These are phyloP conservation scores for Hysterangium stoloniferum DNA, from an alignment of 768 basidiomycete species.

Conservation along the genomic window DNA sequence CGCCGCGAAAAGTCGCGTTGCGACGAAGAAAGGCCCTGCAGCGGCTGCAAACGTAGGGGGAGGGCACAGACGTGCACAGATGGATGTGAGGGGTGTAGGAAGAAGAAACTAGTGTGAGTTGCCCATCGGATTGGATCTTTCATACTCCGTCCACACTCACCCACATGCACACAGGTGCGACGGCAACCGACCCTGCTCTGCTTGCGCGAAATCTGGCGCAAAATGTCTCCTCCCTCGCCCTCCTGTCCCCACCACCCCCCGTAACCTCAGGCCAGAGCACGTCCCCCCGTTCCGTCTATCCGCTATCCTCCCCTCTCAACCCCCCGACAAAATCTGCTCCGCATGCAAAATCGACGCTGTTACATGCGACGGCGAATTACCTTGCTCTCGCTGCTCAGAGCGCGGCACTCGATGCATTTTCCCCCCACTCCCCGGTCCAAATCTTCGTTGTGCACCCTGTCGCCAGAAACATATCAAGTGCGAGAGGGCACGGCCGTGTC, in stretches of 20 bases:
- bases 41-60: constrained; percentile 48
- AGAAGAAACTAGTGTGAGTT: constrained; percentile 35
- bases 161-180: not conserved
- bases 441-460: constrained; percentile 53
- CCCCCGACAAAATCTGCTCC: not conserved
- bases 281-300: not conserved
- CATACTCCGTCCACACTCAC: not conserved
- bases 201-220: not conserved
- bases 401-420: constrained; percentile 48
- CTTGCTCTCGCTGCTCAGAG: constrained; percentile 42
- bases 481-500: constrained; percentile 52
- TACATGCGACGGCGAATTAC: constrained; percentile 26
- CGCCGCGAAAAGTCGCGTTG: constrained; percentile 57
- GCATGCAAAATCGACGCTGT: not conserved
- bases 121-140: not conserved
- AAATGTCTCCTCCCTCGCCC: not conserved
- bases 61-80: constrained; percentile 48
- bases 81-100: constrained; percentile 54
- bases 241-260: not conserved
- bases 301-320: not conserved
- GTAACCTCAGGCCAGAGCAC: not conserved
- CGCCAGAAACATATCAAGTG: constrained; percentile 49
- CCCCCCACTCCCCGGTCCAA: constrained; percentile 49
- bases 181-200: not conserved
- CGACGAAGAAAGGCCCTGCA: constrained; percentile 31